phyloP scores from a whole-genome alignment of 495 filamentous ascomycete species.

The Penicillium steckii region DNA sequence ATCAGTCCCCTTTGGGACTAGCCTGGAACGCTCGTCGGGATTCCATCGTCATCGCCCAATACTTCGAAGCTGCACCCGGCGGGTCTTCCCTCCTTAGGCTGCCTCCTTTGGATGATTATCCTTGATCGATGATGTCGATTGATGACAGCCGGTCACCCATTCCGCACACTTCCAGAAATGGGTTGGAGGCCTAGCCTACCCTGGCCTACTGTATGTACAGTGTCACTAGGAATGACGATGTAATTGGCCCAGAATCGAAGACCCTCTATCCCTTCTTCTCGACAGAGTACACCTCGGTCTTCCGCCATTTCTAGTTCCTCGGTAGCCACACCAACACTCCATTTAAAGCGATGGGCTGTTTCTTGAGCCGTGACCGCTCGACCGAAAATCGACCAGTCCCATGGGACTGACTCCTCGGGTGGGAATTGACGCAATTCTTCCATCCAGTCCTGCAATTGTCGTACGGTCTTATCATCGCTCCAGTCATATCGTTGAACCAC shows the following conservation, averaged over 20 bases:
- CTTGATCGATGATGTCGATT: not conserved
- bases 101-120: not conserved
- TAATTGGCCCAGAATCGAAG: slow-evolving; percentile 79
- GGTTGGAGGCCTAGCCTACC: too few relatives aligned
- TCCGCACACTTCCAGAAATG: too few relatives aligned
- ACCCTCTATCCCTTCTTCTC: slow-evolving; percentile 82
- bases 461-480: slow-evolving; percentile 87
- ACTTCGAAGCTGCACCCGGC: not conserved
- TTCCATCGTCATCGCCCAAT: not conserved
- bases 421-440: slow-evolving; percentile 65
- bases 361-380: slow-evolving; percentile 87
- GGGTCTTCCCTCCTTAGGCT: not conserved
- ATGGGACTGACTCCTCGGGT: slow-evolving; percentile 60
- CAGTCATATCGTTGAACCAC: slow-evolving; percentile 88
- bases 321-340: slow-evolving; percentile 96
- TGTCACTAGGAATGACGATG: slow-evolving; percentile 22
- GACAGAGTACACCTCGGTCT: slow-evolving; percentile 77
- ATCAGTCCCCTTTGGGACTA: not conserved
- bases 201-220: too few relatives aligned
- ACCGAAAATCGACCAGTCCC: slow-evolving; percentile 78
- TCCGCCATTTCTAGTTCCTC: slow-evolving; percentile 98
- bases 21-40: not conserved
- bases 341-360: slow-evolving; percentile 85
- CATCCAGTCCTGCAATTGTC: slow-evolving; percentile 73
- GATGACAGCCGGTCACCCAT: too few relatives aligned